phyloP scores from a whole-genome alignment of 2,329 filamentous ascomycete species.

The Emydomyces testavorans region DNA sequence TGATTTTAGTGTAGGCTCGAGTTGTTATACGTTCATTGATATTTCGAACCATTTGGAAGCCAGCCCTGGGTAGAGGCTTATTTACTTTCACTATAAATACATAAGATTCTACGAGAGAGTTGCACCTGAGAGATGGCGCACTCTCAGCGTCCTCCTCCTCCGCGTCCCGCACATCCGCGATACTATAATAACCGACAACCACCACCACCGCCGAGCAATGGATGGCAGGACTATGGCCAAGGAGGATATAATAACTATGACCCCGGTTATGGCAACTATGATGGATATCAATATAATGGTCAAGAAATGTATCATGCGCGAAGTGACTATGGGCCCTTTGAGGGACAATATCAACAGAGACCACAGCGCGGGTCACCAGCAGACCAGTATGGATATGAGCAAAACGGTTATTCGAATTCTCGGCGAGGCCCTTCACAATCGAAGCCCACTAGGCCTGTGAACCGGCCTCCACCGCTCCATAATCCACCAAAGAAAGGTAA shows the following conservation, averaged over 20 bases:
- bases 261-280: constrained; percentile 22
- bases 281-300: constrained; percentile 21
- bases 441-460: constrained; percentile 12
- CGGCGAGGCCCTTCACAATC: constrained; percentile 6
- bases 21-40: background rate
- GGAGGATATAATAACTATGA: constrained; percentile 20
- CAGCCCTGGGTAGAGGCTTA: background rate
- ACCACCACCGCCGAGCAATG: constrained; percentile 15
- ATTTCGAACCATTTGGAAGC: background rate
- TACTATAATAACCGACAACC: constrained; percentile 1
- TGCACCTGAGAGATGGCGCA: constrained; percentile 35
- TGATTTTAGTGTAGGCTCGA: no score
- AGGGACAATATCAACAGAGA: constrained; percentile 7
- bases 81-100: no score
- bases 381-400: constrained; percentile 19
- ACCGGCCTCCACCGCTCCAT: constrained; percentile 23
- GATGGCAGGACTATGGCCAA: constrained; percentile 20
- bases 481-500: constrained; percentile 27
- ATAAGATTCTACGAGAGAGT: constrained; percentile 26
- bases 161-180: constrained; percentile 23
- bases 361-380: constrained; percentile 9
- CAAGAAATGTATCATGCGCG: constrained; percentile 23
- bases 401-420: constrained; percentile 9
- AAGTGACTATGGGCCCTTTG: constrained; percentile 11
- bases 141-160: constrained; percentile 26